Evolutionary conservation across 2,329 filamentous ascomycete genomes (phyloP).

Genomic region (Gliomastix tumulicola): DNA sequence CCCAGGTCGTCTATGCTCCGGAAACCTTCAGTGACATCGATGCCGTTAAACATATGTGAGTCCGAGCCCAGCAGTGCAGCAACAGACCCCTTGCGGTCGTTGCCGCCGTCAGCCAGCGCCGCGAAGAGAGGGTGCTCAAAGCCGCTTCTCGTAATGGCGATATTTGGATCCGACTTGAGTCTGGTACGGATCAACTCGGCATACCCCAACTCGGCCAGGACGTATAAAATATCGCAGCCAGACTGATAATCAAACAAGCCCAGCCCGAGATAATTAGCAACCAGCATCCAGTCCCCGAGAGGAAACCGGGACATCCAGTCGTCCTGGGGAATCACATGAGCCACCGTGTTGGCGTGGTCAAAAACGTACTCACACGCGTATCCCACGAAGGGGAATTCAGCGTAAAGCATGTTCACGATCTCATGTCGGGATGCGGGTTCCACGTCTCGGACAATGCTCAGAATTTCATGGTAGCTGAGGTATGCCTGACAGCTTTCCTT

Average conservation of each 20-base stretch:
- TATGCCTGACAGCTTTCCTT: constrained; percentile 35
- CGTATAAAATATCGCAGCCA: constrained; percentile 19
- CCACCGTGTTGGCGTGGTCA: constrained; percentile 29
- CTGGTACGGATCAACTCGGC: constrained; percentile 18
- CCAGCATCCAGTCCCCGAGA: constrained; percentile 17
- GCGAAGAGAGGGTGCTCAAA: constrained; percentile 26
- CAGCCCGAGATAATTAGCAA: constrained; percentile 20
- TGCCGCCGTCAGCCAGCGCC: constrained; percentile 18
- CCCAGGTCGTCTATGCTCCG: background rate
- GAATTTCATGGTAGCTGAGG: constrained; percentile 13
- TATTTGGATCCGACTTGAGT: constrained; percentile 7
- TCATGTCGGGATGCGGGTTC: background rate
- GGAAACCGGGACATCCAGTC: constrained; percentile 21
- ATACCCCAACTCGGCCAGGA: constrained; percentile 20
- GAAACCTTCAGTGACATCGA: constrained; percentile 4
- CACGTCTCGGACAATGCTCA: no score
- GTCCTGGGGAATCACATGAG: constrained; percentile 14
- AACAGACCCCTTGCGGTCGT: constrained; percentile 16
- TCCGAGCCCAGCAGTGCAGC: constrained; percentile 10
- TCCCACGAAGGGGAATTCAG: constrained; percentile 33
- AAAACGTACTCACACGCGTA: constrained; percentile 34
- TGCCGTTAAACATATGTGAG: constrained; percentile 4
- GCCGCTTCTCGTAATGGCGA: constrained; percentile 15
- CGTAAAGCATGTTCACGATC: background rate
- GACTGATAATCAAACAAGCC: constrained; percentile 10